A percentile compares a stretch with the other conserved stretches of the same genome.
These are phyloP conservation scores for Pseudogymnoascus sp. DNA, from an alignment of 2,329 filamentous ascomycete genomes.

Conservation along the genomic window DNA sequence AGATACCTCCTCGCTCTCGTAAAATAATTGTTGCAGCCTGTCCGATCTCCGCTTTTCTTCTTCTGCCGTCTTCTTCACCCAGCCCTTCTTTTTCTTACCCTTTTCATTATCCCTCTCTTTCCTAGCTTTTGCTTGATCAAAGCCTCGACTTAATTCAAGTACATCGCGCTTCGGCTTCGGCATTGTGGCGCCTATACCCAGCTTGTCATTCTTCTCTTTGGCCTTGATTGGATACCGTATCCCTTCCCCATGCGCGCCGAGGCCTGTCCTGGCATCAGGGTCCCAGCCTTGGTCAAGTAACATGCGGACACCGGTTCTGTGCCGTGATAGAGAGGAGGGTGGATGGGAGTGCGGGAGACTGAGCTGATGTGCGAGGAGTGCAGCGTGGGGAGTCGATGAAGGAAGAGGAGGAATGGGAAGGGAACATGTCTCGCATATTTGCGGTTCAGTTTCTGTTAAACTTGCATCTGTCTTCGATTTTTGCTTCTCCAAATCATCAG, in stretches of 20 bases:
- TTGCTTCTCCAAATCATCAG: not conserved
- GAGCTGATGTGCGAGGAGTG: conserved; percentile 63
- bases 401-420: conserved; percentile 47
- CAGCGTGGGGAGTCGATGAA: conserved; percentile 40
- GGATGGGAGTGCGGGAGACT: conserved; percentile 61
- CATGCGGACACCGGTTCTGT: conserved; percentile 59
- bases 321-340: conserved; percentile 63
- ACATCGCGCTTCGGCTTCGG: conserved; percentile 25
- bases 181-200: conserved; percentile 58
- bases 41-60: conserved; percentile 57
- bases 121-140: conserved; percentile 21
- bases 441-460: conserved; percentile 9
- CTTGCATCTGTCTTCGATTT: not conserved
- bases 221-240: conserved; percentile 69
- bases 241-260: conserved; percentile 62
- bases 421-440: conserved; percentile 50
- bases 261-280: conserved; percentile 60
- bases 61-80: conserved; percentile 47
- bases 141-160: not conserved
- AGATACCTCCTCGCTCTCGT: conserved; percentile 65
- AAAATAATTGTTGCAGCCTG: conserved; percentile 62
- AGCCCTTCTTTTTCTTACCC: conserved; percentile 59
- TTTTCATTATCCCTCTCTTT: conserved; percentile 39
- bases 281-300: conserved; percentile 66
- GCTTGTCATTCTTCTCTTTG: conserved; percentile 59